Evolutionary conservation across 192 early-diverging fungal species (phyloP), one percentile per base, ranked within the genome.

Genomic region (Podila epicladia): DNA sequence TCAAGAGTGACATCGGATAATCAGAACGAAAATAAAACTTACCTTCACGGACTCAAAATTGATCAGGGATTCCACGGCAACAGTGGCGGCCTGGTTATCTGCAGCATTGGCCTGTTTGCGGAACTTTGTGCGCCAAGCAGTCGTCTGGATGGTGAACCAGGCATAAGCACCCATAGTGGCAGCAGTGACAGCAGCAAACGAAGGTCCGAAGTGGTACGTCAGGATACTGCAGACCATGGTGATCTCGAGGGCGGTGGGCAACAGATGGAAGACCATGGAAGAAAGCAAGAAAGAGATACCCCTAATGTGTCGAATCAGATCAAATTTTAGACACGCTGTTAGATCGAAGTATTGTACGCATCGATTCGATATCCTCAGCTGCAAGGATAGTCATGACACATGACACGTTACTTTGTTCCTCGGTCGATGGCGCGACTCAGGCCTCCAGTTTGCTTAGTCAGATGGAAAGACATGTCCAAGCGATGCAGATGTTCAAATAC

Each of bases 11-110:
- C n/a, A 55, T 55, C 4, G 1, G 53, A 20, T 9, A n/a, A 24
- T 9, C 9, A 26, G 9, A 55, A 24, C 15, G 3, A 28, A n/a
- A 26, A 5, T 3, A 5, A 15, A 93, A 3, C 50, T 22, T 86
- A 86, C 87, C 82, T 99, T 98, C 64, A 99, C 98, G 11, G 97
- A 93, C 84, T 99, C 98, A 80, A 95, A 97, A 71, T 99, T 99
- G 66, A 99, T 90, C 50, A 99, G 86, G 31, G 97, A 96, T 75
- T 99, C 98, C 0, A 98, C 96, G 8, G 97, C 96, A 6, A 92
- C 90, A 9, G 95, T 92, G 0, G 98, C 97, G 7, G 97, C 98
- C 78, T 93, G 83, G 80, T 99, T 99, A 74, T 99, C 98, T 17
- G 98, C 97, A 28, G 90, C 86, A 77, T 99, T 99, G 88, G 98